These are phyloP conservation scores for Gastrolobium bilobum DNA, from an alignment of 306 rosid genomes.

Conservation along the genomic window DNA sequence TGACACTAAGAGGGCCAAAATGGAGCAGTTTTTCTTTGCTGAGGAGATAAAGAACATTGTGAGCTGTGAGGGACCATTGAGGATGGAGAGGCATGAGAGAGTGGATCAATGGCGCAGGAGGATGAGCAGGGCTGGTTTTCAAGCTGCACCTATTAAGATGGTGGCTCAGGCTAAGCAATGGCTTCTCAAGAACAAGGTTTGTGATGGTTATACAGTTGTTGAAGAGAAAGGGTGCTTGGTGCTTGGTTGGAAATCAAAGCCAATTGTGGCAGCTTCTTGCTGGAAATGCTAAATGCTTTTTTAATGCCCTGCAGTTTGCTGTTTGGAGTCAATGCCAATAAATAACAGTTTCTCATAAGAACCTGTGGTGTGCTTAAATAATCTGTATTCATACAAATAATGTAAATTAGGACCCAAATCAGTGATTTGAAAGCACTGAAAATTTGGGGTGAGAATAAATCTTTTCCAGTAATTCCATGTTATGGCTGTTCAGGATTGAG, in stretches of 20 bases:
- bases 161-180: conserved; percentile 78
- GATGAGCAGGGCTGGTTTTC: conserved; percentile 92
- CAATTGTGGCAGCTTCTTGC: conserved; percentile 89
- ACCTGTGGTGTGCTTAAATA: conserved; percentile 31
- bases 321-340: conserved; percentile 45
- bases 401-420: conserved; percentile 43
- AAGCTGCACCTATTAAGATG: conserved; percentile 73
- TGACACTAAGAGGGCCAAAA: conserved; percentile 79
- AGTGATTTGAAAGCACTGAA: conserved; percentile 35
- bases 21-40: conserved; percentile 90
- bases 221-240: conserved; percentile 94
- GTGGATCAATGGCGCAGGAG: conserved; percentile 91
- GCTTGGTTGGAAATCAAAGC: conserved; percentile 93
- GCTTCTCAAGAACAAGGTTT: conserved; percentile 63
- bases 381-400: conserved; percentile 9
- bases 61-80: conserved; percentile 87
- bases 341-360: conserved; percentile 36
- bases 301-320: background rate
- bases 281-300: conserved; percentile 75
- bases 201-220: conserved; percentile 74
- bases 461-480: conserved; percentile 25
- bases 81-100: conserved; percentile 95
- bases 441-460: conserved; percentile 46
- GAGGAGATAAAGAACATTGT: conserved; percentile 96
- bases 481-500: conserved; percentile 44